phyloP scores from a whole-genome alignment of 371 early-diverging fungal genomes.

The Mucor ambiguus region DNA sequence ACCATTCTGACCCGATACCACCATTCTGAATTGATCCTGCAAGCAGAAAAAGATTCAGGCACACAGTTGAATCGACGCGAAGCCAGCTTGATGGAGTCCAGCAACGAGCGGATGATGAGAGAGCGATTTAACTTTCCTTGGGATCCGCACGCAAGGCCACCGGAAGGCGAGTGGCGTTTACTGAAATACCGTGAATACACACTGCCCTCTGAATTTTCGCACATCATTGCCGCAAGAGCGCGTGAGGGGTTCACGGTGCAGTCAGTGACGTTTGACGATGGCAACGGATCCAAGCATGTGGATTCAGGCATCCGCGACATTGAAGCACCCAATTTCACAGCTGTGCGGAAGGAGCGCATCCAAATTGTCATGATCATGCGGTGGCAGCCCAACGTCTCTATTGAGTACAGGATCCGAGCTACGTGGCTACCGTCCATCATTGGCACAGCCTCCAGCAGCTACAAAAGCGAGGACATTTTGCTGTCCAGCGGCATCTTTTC shows the following conservation, averaged over 20 bases:
- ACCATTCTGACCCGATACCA: conserved; percentile 25
- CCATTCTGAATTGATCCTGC: conserved; percentile 19
- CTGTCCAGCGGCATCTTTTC: conserved; percentile 42
- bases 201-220: conserved; percentile 66
- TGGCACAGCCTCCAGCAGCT: conserved; percentile 20
- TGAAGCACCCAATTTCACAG: conserved; percentile 26
- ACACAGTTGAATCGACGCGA: conserved; percentile 16
- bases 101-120: conserved; percentile 1
- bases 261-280: conserved; percentile 55
- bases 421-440: conserved; percentile 47
- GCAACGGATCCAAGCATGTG: conserved; percentile 20
- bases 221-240: conserved; percentile 79
- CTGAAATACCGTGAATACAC: conserved; percentile 78
- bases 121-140: conserved; percentile 79
- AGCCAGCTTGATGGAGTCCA: not conserved
- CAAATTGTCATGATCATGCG: conserved; percentile 71
- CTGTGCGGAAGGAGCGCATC: conserved; percentile 58
- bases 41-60: conserved; percentile 20
- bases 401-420: conserved; percentile 80
- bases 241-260: conserved; percentile 86
- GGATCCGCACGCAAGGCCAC: conserved; percentile 77
- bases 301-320: conserved; percentile 27
- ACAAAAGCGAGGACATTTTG: conserved; percentile 28
- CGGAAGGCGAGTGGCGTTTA: conserved; percentile 74
- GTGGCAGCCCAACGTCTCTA: conserved; percentile 89